Conservation (phyloP, 225 moss, liverwort and hornwort species). For the Marchantia polymorpha region DNA sequence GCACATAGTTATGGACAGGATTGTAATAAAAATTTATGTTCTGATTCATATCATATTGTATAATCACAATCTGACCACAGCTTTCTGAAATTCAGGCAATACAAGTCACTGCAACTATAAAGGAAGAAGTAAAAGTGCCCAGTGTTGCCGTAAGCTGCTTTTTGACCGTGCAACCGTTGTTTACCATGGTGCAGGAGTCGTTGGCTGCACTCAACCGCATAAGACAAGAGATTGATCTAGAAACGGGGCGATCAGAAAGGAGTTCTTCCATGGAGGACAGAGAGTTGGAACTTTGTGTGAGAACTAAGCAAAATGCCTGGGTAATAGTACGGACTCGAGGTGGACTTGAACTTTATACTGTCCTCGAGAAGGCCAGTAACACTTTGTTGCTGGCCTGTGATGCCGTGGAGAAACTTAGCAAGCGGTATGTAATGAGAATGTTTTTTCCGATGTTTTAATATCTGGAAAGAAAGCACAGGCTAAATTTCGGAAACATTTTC, state of each 20-base stretch:
- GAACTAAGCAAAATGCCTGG: slow-evolving; percentile 87
- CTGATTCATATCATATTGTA: background rate
- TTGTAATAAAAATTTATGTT: background rate
- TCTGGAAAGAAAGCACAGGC: background rate
- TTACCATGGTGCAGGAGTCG: slow-evolving; percentile 52
- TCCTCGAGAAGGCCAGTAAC: slow-evolving; percentile 66
- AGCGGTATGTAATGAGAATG: slow-evolving; percentile 36
- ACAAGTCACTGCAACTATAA: background rate
- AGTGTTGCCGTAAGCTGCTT: background rate
- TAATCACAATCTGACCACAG: too few species aligned
- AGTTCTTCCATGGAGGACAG: slow-evolving; percentile 39
- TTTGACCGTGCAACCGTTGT: background rate
- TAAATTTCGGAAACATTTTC: background rate
- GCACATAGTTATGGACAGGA: too few species aligned
- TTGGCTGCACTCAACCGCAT: slow-evolving; percentile 64
- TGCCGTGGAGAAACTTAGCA: slow-evolving; percentile 75
- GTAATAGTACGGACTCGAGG: slow-evolving; percentile 62
- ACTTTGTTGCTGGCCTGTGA: slow-evolving; percentile 71
- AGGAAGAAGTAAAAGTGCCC: background rate
- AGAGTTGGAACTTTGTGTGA: slow-evolving; percentile 67
- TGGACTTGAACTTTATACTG: slow-evolving; percentile 67
- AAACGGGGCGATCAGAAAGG: slow-evolving; percentile 54
- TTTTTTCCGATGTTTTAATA: background rate
- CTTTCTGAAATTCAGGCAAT: too few species aligned
- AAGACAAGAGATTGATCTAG: slow-evolving; percentile 64